Evolutionary conservation across 1,139 yeast species (phyloP), one percentile per base, ranked within the genome.

Genomic region (Debaryomyces fabryi): DNA sequence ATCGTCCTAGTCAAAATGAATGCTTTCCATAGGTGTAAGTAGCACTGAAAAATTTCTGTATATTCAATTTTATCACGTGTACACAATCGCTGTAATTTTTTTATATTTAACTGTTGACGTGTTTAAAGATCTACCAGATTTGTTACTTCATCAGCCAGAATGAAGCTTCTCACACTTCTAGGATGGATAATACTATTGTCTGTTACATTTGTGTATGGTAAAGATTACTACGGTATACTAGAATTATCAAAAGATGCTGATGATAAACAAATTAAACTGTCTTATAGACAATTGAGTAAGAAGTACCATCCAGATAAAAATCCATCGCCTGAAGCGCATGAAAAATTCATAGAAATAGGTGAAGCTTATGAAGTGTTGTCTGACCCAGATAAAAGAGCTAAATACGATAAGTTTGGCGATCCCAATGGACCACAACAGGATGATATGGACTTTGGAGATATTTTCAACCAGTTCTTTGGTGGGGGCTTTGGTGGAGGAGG

Each of bases 301-400:
- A 89, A 88, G 62, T 91, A 82, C 67, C 99, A 93, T 63, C 99
- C 99, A 1, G 99, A 93, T 67, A 93, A 95, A 72, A 93, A 93
- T 62, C 86, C 76, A 4, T 82, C 86, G 55, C 93, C 88, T 20
- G 86, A 79, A 38, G 96, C 97, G 1, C 92, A 88, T 55, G 86
- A 86, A 49, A 86, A 81, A 67, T 93, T 91, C 67, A 85, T 93
- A 46, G 96, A 91, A 65, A 82, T 93, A 25, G 96, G 97, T 7
- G 96, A 88, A 58, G 98, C 98, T 0, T 93, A 93, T 65, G 98
- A 92, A 52, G 89, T 91, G 10, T 77, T 93, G 52, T 81, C 85
- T 51, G 92, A 92, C 63, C 69, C 79, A 12, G 88, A 87, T 48
- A 88, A 90, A 67, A 80, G 89, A 51, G 63, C 75, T 37, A 78